Conservation (phyloP, 2,329 filamentous ascomycete species). For the Talaromyces amestolkiae region DNA sequence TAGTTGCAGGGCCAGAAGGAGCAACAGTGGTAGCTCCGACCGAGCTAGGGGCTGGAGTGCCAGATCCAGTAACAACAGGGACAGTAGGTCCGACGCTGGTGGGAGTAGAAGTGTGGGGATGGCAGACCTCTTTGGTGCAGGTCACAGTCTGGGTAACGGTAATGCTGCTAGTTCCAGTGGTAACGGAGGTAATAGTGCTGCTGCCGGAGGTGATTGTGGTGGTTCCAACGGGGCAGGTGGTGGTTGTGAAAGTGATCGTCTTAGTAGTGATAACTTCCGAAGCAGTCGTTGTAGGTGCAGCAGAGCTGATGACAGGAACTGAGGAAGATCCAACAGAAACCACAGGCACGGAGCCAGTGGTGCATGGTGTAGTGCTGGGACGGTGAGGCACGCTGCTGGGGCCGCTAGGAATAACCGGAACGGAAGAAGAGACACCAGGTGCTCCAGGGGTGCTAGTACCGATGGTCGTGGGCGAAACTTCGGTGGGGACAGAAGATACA, state of each 20-base stretch:
- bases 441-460: neutral
- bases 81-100: conserved; percentile 2
- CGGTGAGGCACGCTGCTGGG: neutral
- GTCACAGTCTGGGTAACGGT: conserved; percentile 19
- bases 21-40: neutral
- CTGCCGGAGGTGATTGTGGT: conserved; percentile 15
- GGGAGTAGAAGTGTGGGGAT: conserved; percentile 9
- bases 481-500: neutral
- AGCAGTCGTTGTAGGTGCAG: neutral
- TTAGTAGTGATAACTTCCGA: conserved; percentile 16
- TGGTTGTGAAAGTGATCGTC: conserved; percentile 20
- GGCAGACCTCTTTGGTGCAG: conserved; percentile 19
- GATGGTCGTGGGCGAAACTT: neutral
- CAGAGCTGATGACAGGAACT: neutral
- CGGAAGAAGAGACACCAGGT: neutral
- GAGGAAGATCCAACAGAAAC: conserved; percentile 4
- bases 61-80: neutral
- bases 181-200: conserved; percentile 12
- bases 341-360: neutral
- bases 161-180: conserved; percentile 18
- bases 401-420: neutral
- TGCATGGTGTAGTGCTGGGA: conserved; percentile 1
- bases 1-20: neutral
- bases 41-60: neutral
- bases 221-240: conserved; percentile 19